Conservation (phyloP, 352 stramenopile genomes). For the Phytophthora pluvialis region DNA sequence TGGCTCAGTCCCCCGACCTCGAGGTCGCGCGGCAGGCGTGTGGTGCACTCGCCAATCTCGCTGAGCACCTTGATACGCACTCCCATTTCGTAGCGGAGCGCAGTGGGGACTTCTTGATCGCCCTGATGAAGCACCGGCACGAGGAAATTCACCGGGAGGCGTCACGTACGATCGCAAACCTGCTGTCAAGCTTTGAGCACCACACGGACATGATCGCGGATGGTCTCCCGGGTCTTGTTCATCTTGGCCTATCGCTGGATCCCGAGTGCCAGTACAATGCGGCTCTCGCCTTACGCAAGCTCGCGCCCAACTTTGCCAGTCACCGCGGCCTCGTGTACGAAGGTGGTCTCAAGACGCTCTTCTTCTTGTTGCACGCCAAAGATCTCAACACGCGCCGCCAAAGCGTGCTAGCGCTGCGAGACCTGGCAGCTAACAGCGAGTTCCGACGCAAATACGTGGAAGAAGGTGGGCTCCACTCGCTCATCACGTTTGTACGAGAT, state of each 20-base stretch:
- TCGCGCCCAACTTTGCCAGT: constrained; percentile 91
- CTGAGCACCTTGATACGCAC: constrained; percentile 95
- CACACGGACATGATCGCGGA: constrained; percentile 92
- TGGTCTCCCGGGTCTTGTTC: constrained; percentile 90
- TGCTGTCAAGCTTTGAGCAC: constrained; percentile 93
- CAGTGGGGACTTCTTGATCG: constrained; percentile 78
- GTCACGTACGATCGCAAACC: constrained; percentile 92
- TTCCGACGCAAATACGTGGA: constrained; percentile 89
- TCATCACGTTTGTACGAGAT: constrained; percentile 91
- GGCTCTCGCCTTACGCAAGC: constrained; percentile 94
- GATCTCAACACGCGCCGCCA: constrained; percentile 94
- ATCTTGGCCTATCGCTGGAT: constrained; percentile 91
- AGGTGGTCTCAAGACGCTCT: constrained; percentile 91
- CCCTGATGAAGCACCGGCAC: constrained; percentile 83
- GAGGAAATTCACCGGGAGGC: constrained; percentile 96
- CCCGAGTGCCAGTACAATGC: constrained; percentile 96
- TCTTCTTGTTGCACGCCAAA: constrained; percentile 90
- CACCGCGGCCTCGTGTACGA: constrained; percentile 89
- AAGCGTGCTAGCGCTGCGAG: constrained; percentile 88
- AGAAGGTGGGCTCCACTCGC: constrained; percentile 84
- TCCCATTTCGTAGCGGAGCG: constrained; percentile 79
- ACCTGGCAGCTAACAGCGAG: constrained; percentile 90
- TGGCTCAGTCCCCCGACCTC: constrained; percentile 91
- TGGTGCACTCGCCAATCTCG: constrained; percentile 93
- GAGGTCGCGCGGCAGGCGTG: constrained; percentile 93